phyloP scores from a whole-genome alignment of 805 yeast species.

The Wickerhamiella nectarea region DNA sequence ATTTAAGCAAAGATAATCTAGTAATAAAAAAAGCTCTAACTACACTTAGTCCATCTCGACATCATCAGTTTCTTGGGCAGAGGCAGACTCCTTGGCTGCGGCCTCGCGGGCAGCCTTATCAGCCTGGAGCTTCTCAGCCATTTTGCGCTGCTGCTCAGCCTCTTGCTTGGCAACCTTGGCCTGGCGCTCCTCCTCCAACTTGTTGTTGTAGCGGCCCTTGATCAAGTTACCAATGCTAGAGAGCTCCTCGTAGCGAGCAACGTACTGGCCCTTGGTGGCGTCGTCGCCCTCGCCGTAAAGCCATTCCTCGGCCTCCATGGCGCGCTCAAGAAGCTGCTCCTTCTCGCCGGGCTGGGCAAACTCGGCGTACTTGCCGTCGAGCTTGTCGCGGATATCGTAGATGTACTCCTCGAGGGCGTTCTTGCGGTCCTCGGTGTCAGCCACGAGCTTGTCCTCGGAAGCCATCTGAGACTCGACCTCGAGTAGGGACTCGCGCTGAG shows the following conservation, averaged over 20 bases:
- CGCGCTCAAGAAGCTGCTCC: slow-evolving; percentile 54
- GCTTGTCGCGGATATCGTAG: slow-evolving; percentile 91
- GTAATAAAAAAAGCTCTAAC: background rate
- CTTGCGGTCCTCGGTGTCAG: slow-evolving; percentile 97
- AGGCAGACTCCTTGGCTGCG: slow-evolving; percentile 26
- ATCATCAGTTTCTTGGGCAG: slow-evolving; percentile 19
- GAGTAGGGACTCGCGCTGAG: slow-evolving; percentile 46
- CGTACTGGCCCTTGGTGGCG: slow-evolving; percentile 87
- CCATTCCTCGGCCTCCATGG: slow-evolving; percentile 92
- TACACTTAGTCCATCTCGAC: slow-evolving; percentile 18
- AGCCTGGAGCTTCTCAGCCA: slow-evolving; percentile 75
- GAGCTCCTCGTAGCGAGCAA: slow-evolving; percentile 95
- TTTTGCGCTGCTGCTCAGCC: slow-evolving; percentile 67
- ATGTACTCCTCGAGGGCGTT: slow-evolving; percentile 97
- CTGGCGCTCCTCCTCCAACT: slow-evolving; percentile 91
- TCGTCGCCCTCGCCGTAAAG: slow-evolving; percentile 95
- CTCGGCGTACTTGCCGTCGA: slow-evolving; percentile 77
- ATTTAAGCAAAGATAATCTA: too few species aligned
- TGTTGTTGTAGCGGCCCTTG: slow-evolving; percentile 86
- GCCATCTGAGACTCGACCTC: slow-evolving; percentile 78
- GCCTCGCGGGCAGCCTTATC: slow-evolving; percentile 47
- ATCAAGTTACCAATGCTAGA: slow-evolving; percentile 89
- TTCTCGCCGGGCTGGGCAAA: slow-evolving; percentile 90
- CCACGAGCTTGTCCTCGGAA: slow-evolving; percentile 88
- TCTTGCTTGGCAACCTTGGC: slow-evolving; percentile 76